Base-by-base conservation (phyloP, 2,329 filamentous ascomycete genomes). In the Penicillium sp. region DNA sequence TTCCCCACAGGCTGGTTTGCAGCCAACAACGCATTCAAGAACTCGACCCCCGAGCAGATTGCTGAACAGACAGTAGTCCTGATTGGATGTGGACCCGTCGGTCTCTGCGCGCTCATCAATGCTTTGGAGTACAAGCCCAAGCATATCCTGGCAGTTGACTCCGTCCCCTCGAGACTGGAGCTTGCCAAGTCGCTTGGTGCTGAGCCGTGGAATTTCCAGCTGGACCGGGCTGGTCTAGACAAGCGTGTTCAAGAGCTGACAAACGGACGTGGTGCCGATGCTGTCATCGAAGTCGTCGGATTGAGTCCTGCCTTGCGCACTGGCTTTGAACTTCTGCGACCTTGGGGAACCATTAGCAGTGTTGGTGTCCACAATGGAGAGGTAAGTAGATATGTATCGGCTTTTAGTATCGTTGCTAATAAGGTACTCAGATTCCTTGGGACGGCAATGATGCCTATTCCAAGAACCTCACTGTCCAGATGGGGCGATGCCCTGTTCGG, bases 1-100 rank as follows among this genome's bases (percentile, higher is more conserved):
- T 96, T 94, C 73, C 91, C 91, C 1, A 90, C 87, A 0, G 76
- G 92, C 8, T 96, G 85, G 75, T 96, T 92, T 64, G 91, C 90
- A 7, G 89, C 89, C 5, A 81, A 82, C 54, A 94, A 91, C 66
- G 92, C 86, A 7, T 87, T 96, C 71, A 83, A 83, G 54, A 75
- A 86, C 66, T 79, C 87, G 38, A 78, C 75, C 12, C 67, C 68
- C 15, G 80, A 85, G 57, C 79, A 86, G 53, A 82, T 87, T 49
- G 73, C 79, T 18, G 83, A 90, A 45, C 83, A 86, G 56, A 89
- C 87, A 0, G 86, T 91, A 0, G 88, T 95, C 1, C 77, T 96
- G 21, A 83, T 96, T 56, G 92, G 92, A 6, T 96, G 91, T 67
- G 92, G 92, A 0, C 88, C 88, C 0, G 88, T 96, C 4, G 92